These are phyloP conservation scores for Lanmaoa rubissima DNA, from an alignment of 768 basidiomycete species.

Conservation along the genomic window DNA sequence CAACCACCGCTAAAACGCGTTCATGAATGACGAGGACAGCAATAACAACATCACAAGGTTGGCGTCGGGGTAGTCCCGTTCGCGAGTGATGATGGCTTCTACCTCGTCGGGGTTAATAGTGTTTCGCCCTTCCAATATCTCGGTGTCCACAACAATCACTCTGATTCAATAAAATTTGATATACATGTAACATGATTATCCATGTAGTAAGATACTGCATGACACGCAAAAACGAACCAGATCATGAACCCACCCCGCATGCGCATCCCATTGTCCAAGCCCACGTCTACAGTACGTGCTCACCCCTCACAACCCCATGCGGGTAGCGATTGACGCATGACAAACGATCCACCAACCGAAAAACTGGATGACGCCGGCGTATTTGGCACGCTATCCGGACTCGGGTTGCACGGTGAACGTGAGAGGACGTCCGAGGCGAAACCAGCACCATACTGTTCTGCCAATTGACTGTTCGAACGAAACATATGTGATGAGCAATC, in stretches of 20 bases:
- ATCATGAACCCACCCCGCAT: no score
- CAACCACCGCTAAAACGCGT: slow-evolving; percentile 6
- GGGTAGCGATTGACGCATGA: neutral
- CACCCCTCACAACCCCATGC: neutral
- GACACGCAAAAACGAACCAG: neutral
- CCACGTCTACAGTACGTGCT: neutral
- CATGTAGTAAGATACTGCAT: neutral
- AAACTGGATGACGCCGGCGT: slow-evolving; percentile 26
- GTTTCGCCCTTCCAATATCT: no score
- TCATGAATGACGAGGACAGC: slow-evolving; percentile 9
- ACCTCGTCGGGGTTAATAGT: no score
- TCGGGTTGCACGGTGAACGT: slow-evolving; percentile 46
- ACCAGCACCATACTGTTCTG: slow-evolving; percentile 67
- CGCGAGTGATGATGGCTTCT: no score
- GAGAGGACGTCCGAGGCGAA: slow-evolving; percentile 58
- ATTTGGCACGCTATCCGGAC: slow-evolving; percentile 38
- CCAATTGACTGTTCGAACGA: slow-evolving; percentile 52
- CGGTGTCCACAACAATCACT: no score
- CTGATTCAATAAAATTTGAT: neutral
- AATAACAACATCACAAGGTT: neutral
- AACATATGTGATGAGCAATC: neutral
- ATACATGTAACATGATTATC: neutral
- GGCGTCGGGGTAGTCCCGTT: neutral
- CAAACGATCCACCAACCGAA: neutral
- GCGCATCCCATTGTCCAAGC: no score